These are phyloP conservation scores for Boletus sp. DNA, from an alignment of 1,284 basidiomycete genomes.

Conservation along the genomic window DNA sequence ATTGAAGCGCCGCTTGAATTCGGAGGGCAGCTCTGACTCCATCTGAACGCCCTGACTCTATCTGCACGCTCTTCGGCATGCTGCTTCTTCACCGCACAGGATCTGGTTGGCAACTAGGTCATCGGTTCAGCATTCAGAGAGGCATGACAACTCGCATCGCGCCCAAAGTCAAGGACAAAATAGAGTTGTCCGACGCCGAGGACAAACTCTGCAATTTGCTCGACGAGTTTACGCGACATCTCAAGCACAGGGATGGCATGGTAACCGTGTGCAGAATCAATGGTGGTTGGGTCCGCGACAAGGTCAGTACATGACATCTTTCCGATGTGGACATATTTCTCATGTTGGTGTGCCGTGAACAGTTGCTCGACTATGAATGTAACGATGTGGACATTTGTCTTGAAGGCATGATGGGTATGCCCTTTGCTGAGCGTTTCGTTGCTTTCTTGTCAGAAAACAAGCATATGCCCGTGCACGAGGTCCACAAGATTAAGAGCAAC, in stretches of 20 bases:
- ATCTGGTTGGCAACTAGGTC: conserved; percentile 14
- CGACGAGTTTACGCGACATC: conserved; percentile 59
- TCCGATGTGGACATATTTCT: conserved; percentile 8
- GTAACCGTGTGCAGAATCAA: conserved; percentile 80
- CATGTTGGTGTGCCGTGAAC: conserved; percentile 17
- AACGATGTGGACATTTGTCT: conserved; percentile 96
- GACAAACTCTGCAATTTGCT: conserved; percentile 60
- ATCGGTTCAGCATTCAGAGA: conserved; percentile 8
- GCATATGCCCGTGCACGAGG: conserved; percentile 48
- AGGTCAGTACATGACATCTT: conserved; percentile 52
- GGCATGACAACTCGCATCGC: conserved; percentile 33
- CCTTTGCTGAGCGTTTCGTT: conserved; percentile 83
- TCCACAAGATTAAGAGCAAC: conserved; percentile 86
- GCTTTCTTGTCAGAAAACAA: conserved; percentile 58
- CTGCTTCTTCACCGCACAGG: conserved; percentile 8
- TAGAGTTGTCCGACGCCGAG: conserved; percentile 56
- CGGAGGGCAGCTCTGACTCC: neutral
- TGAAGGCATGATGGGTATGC: conserved; percentile 82
- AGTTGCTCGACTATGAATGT: conserved; percentile 82
- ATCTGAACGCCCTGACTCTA: no score
- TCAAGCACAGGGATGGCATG: conserved; percentile 49
- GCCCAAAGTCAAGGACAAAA: conserved; percentile 28
- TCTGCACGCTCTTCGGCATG: no score
- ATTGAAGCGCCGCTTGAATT: conserved; percentile 28
- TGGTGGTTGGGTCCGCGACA: conserved; percentile 97